A percentile compares a stretch with the other conserved stretches of the same genome.
phyloP scores from a whole-genome alignment of 441 rosid species.

The Hypseocharis bilobata region DNA sequence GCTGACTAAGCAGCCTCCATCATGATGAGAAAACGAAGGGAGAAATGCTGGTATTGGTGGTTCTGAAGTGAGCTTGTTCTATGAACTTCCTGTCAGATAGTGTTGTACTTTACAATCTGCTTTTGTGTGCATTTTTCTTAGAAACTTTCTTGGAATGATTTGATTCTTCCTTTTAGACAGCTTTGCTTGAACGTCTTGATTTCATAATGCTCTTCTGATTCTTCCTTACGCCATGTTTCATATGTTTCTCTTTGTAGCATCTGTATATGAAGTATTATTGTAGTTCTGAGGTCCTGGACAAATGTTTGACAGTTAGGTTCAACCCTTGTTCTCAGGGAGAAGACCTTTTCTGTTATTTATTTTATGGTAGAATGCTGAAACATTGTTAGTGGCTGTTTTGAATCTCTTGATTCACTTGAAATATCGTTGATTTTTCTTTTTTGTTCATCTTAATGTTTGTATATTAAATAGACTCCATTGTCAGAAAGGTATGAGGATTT shows the following conservation, averaged over 20 bases:
- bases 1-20: conserved; percentile 28
- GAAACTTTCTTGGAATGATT: not conserved
- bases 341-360: not conserved
- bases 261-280: conserved; percentile 19
- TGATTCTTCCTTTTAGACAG: not conserved
- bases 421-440: no score
- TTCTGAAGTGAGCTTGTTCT: not conserved
- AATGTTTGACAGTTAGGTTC: not conserved
- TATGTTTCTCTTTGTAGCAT: conserved; percentile 15
- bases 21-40: conserved; percentile 1
- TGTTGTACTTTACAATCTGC: conserved; percentile 9
- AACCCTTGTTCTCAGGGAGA: not conserved
- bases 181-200: conserved; percentile 13
- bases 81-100: not conserved
- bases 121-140: conserved; percentile 14
- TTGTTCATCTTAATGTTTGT: no score
- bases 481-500: no score
- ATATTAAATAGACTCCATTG: no score
- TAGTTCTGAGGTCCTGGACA: no score
- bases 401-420: no score
- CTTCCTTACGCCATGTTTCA: not conserved
- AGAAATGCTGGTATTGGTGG: not conserved
- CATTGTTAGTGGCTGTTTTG: no score
- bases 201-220: conserved; percentile 12
- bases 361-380: no score